These are phyloP conservation scores for Halenospora varia DNA, from an alignment of 495 filamentous ascomycete genomes.

Conservation along the genomic window DNA sequence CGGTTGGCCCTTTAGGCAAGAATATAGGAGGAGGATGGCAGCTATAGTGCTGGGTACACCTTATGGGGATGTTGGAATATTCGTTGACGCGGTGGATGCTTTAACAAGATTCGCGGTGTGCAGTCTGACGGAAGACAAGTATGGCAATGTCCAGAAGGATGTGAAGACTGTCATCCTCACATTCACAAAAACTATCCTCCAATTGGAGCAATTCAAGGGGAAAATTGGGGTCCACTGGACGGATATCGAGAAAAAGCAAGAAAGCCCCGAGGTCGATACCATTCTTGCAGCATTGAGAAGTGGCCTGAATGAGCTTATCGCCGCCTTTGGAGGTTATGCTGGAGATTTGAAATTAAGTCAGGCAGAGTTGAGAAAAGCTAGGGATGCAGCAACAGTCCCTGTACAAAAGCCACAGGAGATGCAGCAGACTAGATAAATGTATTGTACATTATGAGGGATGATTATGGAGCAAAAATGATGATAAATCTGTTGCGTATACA, in stretches of 20 bases:
- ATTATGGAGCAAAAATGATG: too few relatives aligned
- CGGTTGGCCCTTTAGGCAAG: constrained; percentile 68
- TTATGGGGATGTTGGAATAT: constrained; percentile 56
- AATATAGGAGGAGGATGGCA: constrained; percentile 56
- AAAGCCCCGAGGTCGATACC: constrained; percentile 56
- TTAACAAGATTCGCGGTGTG: constrained; percentile 64
- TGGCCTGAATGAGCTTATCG: constrained; percentile 57
- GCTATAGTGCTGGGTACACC: constrained; percentile 66
- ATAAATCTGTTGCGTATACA: too few relatives aligned
- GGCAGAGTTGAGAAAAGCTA: constrained; percentile 66
- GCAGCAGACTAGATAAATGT: neutral
- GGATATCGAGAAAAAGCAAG: constrained; percentile 52
- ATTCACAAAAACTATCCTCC: constrained; percentile 60
- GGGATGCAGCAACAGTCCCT: constrained; percentile 49
- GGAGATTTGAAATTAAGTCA: constrained; percentile 58
- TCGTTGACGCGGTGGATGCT: constrained; percentile 67
- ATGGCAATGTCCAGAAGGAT: constrained; percentile 77
- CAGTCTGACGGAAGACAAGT: constrained; percentile 79
- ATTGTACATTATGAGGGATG: neutral
- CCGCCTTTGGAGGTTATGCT: constrained; percentile 66
- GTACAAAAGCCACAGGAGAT: constrained; percentile 8
- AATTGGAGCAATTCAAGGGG: constrained; percentile 63
- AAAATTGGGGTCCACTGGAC: constrained; percentile 73
- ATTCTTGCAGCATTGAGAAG: constrained; percentile 54
- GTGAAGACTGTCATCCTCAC: constrained; percentile 67